A percentile compares a stretch with the other conserved stretches of the same genome.
Evolutionary conservation across 2,329 filamentous ascomycete species (phyloP).

Genomic region (Xylariaceae sp.): DNA sequence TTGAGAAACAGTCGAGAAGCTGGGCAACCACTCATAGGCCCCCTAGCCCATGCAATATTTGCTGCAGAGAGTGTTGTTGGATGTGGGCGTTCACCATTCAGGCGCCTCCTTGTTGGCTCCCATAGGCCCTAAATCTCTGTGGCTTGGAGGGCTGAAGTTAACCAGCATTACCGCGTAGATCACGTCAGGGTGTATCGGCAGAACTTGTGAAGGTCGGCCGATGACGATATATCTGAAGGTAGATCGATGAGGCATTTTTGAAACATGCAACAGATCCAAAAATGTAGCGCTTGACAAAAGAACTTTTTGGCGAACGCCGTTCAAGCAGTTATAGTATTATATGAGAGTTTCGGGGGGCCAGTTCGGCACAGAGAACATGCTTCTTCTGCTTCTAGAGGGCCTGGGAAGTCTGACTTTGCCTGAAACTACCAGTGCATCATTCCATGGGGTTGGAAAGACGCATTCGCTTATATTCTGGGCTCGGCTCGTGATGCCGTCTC

Average conservation of each 20-base stretch:
- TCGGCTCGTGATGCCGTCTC: background rate
- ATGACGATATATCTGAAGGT: background rate
- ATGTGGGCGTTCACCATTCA: conserved; percentile 13
- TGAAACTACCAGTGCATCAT: background rate
- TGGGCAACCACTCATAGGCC: conserved; percentile 28
- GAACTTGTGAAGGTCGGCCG: background rate
- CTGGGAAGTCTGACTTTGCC: too few relatives aligned
- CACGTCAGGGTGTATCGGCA: conserved; percentile 4
- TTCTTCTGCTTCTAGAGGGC: too few relatives aligned
- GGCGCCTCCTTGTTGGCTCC: conserved; percentile 19
- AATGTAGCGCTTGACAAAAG: conserved; percentile 1
- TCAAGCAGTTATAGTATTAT: too few relatives aligned
- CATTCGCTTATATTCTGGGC: background rate
- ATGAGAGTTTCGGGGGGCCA: too few relatives aligned
- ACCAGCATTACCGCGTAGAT: conserved; percentile 15
- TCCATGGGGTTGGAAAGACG: background rate
- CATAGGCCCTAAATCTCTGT: conserved; percentile 13
- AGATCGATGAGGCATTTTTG: conserved; percentile 1
- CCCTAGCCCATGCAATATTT: conserved; percentile 32
- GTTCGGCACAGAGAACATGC: too few relatives aligned
- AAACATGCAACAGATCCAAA: conserved; percentile 4
- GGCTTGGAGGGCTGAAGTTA: conserved; percentile 28
- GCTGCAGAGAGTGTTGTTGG: conserved; percentile 30
- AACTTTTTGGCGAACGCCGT: too few relatives aligned
- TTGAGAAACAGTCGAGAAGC: conserved; percentile 35